Evolutionary conservation across 2,329 filamentous ascomycete species (phyloP), one percentile per base, ranked within the genome.

Genomic region (Blumeria graminis): DNA sequence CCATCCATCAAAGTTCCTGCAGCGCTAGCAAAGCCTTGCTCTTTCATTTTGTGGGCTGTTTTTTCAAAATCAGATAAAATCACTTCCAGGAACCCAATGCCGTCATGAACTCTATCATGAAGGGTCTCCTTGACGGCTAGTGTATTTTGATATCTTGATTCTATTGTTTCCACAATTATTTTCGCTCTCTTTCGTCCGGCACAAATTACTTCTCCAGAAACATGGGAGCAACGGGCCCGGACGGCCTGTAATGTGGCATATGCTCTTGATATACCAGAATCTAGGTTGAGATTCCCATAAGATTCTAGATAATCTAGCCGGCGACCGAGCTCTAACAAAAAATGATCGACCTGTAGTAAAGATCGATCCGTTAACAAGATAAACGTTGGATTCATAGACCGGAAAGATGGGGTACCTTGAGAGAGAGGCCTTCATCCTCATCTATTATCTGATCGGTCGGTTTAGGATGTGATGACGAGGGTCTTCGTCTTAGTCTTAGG

Each of bases 151-250:
- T 95, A 98, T 60, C 86, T 77, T 33, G 76, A 76, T 68, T 98
- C 92, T 13, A 98, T 73, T 0, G 88, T 94, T 63, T 96, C 90
- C 36, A 98, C 87, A 71, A 96, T 82, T 58, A 96, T 79, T 61
- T 86, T 84, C 58, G 93, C 80, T 59, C 88, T 78, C 61, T 86
- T 80, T 55, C 86, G 82, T 22, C 92, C 89, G 39, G 85, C 86
- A 57, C 88, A 92, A 62, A 96, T 79, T 51, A 95, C 78, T 65
- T 92, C 90, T 60, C 87, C 90, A 0, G 89, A 93, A 18, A 90
- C 88, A 61, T 89, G 81, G 41, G 86, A 87, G 69, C 92, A 98
- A 63, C 87, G 80, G 61, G 87, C 82, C 59, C 89, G 81, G 32
- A 98, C 89, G 7, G 86, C 81, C 65, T 90, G 83, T 1, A 98